phyloP scores from a whole-genome alignment of 2,329 filamentous ascomycete genomes.

The Rugonectria rugulosa region DNA sequence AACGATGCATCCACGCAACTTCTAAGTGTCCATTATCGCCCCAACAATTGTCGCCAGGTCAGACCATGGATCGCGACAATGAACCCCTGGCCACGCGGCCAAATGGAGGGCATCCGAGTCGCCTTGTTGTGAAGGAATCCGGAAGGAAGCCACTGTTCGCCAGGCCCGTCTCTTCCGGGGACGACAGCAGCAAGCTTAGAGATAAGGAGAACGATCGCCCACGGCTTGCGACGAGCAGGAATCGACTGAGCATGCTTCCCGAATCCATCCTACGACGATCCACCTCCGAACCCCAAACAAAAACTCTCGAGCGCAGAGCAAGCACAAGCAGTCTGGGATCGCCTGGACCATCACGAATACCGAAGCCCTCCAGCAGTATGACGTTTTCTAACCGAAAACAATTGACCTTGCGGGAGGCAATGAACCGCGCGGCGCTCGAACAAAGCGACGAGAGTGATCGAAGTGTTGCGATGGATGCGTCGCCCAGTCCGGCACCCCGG shows the following conservation, averaged over 20 bases:
- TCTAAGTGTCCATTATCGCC: conserved; percentile 21
- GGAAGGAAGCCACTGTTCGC: conserved; percentile 52
- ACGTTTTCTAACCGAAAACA: conserved; percentile 41
- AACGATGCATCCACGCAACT: conserved; percentile 29
- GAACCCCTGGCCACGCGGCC: conserved; percentile 32
- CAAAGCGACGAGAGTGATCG: conserved; percentile 36
- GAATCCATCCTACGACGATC: conserved; percentile 33
- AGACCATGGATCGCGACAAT: conserved; percentile 37
- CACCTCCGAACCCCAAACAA: conserved; percentile 34
- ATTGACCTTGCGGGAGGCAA: conserved; percentile 54
- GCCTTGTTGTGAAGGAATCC: conserved; percentile 49
- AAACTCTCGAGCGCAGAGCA: conserved; percentile 23
- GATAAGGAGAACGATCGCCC: conserved; percentile 33
- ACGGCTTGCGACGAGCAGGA: conserved; percentile 22
- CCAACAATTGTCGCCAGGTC: conserved; percentile 8
- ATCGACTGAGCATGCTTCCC: conserved; percentile 12
- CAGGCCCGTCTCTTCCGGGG: conserved; percentile 32
- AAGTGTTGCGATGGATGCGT: conserved; percentile 49
- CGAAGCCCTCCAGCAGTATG: conserved; percentile 40
- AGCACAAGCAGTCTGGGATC: conserved; percentile 36
- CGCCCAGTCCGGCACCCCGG: conserved; percentile 60
- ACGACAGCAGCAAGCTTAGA: conserved; percentile 20
- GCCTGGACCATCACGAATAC: conserved; percentile 45
- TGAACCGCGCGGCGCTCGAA: conserved; percentile 43
- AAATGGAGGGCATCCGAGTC: conserved; percentile 30